These are phyloP conservation scores for Mycena chlorophos DNA, from an alignment of 768 basidiomycete species.

Conservation along the genomic window DNA sequence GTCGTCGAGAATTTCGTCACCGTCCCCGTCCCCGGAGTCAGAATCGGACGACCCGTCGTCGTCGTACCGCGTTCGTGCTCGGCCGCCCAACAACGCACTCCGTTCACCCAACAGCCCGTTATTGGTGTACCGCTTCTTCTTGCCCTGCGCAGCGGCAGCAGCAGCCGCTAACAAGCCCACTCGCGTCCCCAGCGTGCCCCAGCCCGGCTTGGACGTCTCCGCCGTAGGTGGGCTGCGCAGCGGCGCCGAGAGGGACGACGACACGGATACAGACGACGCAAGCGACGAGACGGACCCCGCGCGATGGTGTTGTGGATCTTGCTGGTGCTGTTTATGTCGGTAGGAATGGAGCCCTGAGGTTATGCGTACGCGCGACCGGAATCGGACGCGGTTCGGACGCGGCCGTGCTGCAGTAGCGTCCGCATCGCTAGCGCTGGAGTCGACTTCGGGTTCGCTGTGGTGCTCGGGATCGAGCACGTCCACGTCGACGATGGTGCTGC, in stretches of 20 bases:
- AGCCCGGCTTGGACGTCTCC: slow-evolving; percentile 44
- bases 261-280: slow-evolving; percentile 62
- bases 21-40: slow-evolving; percentile 23
- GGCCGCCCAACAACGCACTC: slow-evolving; percentile 37
- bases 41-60: slow-evolving; percentile 19
- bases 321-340: slow-evolving; percentile 15
- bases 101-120: slow-evolving; percentile 34
- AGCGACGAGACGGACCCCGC: slow-evolving; percentile 34
- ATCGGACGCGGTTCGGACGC: slow-evolving; percentile 39
- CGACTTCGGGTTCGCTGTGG: background rate
- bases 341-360: slow-evolving; percentile 47
- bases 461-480: background rate
- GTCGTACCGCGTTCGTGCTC: slow-evolving; percentile 22
- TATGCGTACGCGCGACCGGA: slow-evolving; percentile 59
- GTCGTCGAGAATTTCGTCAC: slow-evolving; percentile 31
- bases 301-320: background rate
- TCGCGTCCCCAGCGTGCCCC: slow-evolving; percentile 63
- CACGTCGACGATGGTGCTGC: background rate
- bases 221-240: slow-evolving; percentile 58
- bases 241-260: slow-evolving; percentile 82
- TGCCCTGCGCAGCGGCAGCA: slow-evolving; percentile 18
- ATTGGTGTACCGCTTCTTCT: slow-evolving; percentile 20
- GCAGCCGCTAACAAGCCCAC: slow-evolving; percentile 41
- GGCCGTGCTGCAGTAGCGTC: slow-evolving; percentile 21
- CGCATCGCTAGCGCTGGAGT: slow-evolving; percentile 21